Evolutionary conservation across 441 rosid genomes (phyloP).

Genomic region (Biscutella auriculata): DNA sequence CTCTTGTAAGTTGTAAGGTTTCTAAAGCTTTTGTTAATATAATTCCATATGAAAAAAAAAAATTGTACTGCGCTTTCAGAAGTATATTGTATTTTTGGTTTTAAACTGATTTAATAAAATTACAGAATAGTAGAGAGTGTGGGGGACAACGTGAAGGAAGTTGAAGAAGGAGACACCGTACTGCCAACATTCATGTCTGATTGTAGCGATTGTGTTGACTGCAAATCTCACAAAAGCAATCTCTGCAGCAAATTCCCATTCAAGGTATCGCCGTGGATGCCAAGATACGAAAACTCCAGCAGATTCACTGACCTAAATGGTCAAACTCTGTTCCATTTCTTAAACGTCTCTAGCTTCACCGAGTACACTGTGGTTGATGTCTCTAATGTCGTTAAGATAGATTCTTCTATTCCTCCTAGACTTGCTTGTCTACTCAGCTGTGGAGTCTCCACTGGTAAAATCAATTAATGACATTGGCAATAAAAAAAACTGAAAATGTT

Average conservation of each 20-base stretch:
- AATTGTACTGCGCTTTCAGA: too few relatives aligned
- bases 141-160: constrained; percentile 51
- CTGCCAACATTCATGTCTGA: constrained; percentile 66
- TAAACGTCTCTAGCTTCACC: constrained; percentile 59
- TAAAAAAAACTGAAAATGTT: too few relatives aligned
- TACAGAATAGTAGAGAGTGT: constrained; percentile 79
- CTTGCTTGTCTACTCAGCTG: constrained; percentile 79
- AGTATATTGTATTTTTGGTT: too few relatives aligned
- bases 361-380: constrained; percentile 69
- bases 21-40: too few relatives aligned
- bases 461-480: background rate
- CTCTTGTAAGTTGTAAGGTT: too few relatives aligned
- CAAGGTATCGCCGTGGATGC: constrained; percentile 66
- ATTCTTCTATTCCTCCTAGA: constrained; percentile 50
- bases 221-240: constrained; percentile 59
- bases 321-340: constrained; percentile 51
- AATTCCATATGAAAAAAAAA: too few relatives aligned
- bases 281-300: constrained; percentile 48
- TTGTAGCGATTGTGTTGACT: constrained; percentile 62
- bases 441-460: constrained; percentile 83
- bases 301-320: constrained; percentile 71
- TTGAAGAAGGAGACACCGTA: constrained; percentile 54
- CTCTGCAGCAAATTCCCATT: constrained; percentile 62
- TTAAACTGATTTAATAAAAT: too few relatives aligned
- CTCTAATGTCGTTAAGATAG: constrained; percentile 53